Evolutionary conservation across 352 stramenopile genomes (phyloP).

Genomic region (Peronospora farinosa): DNA sequence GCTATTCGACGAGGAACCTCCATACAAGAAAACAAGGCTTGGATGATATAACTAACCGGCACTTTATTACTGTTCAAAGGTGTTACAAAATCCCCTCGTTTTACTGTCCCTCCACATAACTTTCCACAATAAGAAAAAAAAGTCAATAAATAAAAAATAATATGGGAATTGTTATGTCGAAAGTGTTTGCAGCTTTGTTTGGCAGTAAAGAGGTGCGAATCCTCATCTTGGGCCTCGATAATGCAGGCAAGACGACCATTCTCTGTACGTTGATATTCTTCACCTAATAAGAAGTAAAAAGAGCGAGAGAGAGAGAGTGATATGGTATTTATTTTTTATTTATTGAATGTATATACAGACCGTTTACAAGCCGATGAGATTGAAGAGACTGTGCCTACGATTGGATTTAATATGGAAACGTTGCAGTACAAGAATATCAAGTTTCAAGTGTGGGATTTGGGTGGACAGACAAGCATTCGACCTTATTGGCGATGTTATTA

Average conservation of each 20-base stretch:
- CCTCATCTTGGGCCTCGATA: conserved; percentile 99
- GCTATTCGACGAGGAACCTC: conserved; percentile 33
- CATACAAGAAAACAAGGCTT: conserved; percentile 52
- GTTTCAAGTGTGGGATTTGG: conserved; percentile 99
- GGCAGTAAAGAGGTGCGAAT: conserved; percentile 99
- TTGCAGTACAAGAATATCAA: conserved; percentile 91
- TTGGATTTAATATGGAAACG: conserved; percentile 96
- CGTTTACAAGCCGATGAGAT: conserved; percentile 89
- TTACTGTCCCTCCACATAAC: not conserved
- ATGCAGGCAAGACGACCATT: conserved; percentile 99
- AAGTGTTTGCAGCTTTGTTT: conserved; percentile 97
- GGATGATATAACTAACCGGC: conserved; percentile 17
- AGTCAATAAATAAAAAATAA: not conserved
- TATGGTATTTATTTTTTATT: no score
- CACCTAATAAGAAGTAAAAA: not conserved
- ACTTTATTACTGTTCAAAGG: not conserved
- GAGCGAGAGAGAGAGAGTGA: no score
- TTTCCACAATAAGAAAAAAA: no score
- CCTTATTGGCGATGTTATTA: conserved; percentile 99
- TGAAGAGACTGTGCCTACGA: conserved; percentile 98
- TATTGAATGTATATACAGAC: conserved; percentile 41
- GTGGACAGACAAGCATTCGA: conserved; percentile 99
- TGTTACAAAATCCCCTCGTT: conserved; percentile 10
- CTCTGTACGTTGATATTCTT: conserved; percentile 79
- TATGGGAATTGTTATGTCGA: conserved; percentile 98